Evolutionary conservation across 768 basidiomycete genomes (phyloP).

Genomic region (Austroboletus festivus): DNA sequence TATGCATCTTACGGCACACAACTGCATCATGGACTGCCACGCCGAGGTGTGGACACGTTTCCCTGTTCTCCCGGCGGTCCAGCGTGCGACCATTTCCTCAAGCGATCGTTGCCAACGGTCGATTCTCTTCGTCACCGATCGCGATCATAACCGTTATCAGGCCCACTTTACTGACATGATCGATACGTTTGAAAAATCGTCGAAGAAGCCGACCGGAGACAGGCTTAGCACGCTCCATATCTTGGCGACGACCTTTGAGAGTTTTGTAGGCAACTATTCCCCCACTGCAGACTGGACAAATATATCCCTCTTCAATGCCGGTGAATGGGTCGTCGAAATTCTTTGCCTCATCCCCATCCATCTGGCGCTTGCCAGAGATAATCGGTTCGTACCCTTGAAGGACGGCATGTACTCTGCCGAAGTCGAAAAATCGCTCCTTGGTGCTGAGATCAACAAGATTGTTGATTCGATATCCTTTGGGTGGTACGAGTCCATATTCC

Average conservation of each 20-base stretch:
- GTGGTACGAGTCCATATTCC: constrained; percentile 64
- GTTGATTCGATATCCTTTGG: constrained; percentile 57
- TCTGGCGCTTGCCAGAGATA: constrained; percentile 56
- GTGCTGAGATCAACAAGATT: constrained; percentile 55
- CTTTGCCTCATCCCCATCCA: constrained; percentile 65
- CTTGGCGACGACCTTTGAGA: constrained; percentile 26
- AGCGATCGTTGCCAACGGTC: constrained; percentile 30
- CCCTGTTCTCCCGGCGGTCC: constrained; percentile 52
- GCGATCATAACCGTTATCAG: constrained; percentile 32
- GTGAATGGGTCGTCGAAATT: constrained; percentile 62
- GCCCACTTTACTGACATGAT: constrained; percentile 46
- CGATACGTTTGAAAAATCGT: constrained; percentile 43
- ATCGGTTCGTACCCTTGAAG: constrained; percentile 58
- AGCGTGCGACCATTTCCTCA: constrained; percentile 40
- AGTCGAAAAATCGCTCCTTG: constrained; percentile 52
- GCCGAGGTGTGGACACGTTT: constrained; percentile 58
- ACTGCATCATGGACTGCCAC: constrained; percentile 52
- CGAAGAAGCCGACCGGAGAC: constrained; percentile 50
- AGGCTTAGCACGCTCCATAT: constrained; percentile 38
- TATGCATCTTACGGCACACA: constrained; percentile 36
- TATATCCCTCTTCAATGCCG: constrained; percentile 40
- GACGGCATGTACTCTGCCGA: constrained; percentile 50
- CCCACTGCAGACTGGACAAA: constrained; percentile 17
- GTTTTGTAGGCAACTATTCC: constrained; percentile 16
- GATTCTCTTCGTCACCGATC: constrained; percentile 44